Evolutionary conservation across 139 green algal species (phyloP).

Genomic region (Monoraphidium neglectum): DNA sequence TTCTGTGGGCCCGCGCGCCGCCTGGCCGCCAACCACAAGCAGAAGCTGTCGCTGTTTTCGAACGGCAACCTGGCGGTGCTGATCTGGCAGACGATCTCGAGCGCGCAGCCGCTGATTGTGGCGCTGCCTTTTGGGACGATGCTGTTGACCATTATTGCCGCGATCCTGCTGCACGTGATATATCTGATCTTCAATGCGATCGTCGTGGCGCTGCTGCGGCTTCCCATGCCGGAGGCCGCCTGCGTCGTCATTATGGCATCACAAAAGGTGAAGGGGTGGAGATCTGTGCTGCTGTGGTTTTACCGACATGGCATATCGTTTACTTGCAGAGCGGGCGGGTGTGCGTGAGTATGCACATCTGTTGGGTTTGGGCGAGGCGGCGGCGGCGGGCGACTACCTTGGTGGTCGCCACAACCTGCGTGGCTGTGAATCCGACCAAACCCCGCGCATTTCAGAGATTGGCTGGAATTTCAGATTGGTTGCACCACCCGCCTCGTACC

Average conservation of each 20-base stretch:
- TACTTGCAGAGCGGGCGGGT: no score
- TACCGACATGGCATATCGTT: no score
- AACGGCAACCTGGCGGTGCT: conserved; percentile 70
- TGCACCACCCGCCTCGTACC: no score
- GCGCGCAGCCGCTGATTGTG: conserved; percentile 47
- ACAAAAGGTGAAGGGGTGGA: conserved; percentile 49
- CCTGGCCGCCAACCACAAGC: conserved; percentile 53
- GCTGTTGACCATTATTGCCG: conserved; percentile 57
- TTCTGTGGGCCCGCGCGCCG: conserved; percentile 17
- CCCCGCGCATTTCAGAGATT: no score
- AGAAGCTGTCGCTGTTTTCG: conserved; percentile 45
- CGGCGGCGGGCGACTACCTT: no score
- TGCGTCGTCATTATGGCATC: conserved; percentile 53
- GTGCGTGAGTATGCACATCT: no score
- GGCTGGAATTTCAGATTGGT: no score
- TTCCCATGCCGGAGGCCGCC: conserved; percentile 40
- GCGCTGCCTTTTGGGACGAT: conserved; percentile 48
- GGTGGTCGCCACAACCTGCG: no score
- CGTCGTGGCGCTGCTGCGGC: conserved; percentile 34
- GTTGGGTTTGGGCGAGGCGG: no score
- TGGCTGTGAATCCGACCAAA: no score
- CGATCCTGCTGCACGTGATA: conserved; percentile 52
- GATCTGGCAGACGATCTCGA: conserved; percentile 78
- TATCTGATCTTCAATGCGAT: conserved; percentile 53
- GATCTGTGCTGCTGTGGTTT: no score